Base-by-base conservation (phyloP, 192 early-diverging fungal genomes). In the Gigaspora rosea region DNA sequence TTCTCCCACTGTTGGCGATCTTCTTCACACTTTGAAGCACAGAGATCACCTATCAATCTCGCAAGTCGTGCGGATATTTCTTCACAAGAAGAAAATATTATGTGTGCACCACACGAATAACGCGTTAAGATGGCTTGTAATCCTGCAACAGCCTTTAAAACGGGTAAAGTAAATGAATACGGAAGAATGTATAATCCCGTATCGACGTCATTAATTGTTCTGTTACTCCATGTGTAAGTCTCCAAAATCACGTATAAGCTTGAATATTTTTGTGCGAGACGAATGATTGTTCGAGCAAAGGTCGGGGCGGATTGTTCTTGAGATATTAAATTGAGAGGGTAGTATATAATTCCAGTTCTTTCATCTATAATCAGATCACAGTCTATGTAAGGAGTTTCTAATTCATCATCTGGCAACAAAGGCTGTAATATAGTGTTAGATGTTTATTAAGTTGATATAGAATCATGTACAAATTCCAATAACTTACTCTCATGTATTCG, bases 341-440 rank as follows among this genome's bases (percentile, higher is more conserved):
- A 57, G 56, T 50, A 76, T 22, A 67, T 67, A 1, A 67, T 50
- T 4, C 61, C 75, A 13, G 63, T 64, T 46, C 48, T 20, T 32
- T 76, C 75, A 15, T 76, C 75, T 18, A 76, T 47, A 18, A 76
- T 76, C 15, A 76, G 15, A 58, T 76, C 75, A 13, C 47, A 62
- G 8, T 76, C 75, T 0, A 76, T 50, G 41, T 76, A 32, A 20
- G 20, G n/a, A 12, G 51, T 13, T 13, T 36, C 32, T 2, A 33
- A 68, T 57, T 67, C 47, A 46, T 56, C 32, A 67, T 76, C 75
- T 16, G 36, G 46, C 11, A 76, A 50, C 11, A 67, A 56, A 2
- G 75, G 22, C 64, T 76, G n/a, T 58, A 50, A 18, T 36, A 13
- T 32, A 41, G 32, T 33, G 4, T 18, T 35, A 50, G 11, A 47